Evolutionary conservation across 2,329 filamentous ascomycete genomes (phyloP).

Genomic region (Colletotrichum sp.): DNA sequence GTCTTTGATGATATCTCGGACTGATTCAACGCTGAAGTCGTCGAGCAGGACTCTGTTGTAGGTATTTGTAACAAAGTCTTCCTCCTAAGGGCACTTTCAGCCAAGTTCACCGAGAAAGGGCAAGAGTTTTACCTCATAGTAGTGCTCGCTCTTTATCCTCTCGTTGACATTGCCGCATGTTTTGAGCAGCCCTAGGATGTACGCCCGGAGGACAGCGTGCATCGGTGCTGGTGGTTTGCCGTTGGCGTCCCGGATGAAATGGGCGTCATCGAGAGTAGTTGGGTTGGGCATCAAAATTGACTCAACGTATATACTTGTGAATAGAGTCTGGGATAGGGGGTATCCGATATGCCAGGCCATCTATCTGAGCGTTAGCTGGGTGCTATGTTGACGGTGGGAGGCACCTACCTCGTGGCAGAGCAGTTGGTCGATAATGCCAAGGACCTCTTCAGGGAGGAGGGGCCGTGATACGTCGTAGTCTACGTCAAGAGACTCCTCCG

Average conservation of each 20-base stretch:
- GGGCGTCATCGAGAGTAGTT: constrained; percentile 65
- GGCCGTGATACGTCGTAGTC: constrained; percentile 75
- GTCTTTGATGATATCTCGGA: constrained; percentile 58
- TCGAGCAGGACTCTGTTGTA: constrained; percentile 82
- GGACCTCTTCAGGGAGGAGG: constrained; percentile 77
- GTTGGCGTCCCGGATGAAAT: constrained; percentile 55
- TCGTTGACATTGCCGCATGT: constrained; percentile 80
- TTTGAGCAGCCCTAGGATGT: constrained; percentile 85
- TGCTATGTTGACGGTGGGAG: background rate
- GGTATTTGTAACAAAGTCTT: constrained; percentile 94
- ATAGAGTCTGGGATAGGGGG: constrained; percentile 90
- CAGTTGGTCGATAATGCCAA: constrained; percentile 94
- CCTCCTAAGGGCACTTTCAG: constrained; percentile 68
- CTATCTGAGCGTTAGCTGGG: constrained; percentile 43
- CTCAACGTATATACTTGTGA: constrained; percentile 92
- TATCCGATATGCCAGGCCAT: constrained; percentile 99
- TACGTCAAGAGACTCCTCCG: constrained; percentile 83
- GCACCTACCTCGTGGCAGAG: constrained; percentile 79
- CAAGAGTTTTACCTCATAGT: constrained; percentile 76
- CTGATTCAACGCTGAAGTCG: constrained; percentile 60
- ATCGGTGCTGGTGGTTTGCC: constrained; percentile 44
- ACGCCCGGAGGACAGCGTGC: constrained; percentile 76
- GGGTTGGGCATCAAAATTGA: constrained; percentile 77
- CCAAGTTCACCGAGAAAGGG: background rate
- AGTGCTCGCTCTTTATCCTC: constrained; percentile 81